phyloP scores from a whole-genome alignment of 192 early-diverging fungal species.

The Podila epigama region DNA sequence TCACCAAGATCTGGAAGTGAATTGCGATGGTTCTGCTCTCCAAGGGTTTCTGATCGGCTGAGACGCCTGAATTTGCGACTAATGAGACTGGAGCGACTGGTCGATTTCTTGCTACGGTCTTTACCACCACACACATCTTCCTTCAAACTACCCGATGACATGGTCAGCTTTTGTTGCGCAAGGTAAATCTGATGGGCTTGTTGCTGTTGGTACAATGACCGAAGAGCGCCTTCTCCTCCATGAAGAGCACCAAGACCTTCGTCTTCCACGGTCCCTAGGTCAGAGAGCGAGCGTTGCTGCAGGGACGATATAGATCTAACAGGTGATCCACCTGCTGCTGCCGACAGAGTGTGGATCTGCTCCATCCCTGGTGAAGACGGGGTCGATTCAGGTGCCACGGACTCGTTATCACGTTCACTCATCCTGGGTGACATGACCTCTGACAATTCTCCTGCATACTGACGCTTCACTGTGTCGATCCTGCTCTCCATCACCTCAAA shows the following conservation, averaged over 20 bases:
- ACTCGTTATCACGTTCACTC: conserved; percentile 27
- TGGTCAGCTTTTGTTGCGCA: conserved; percentile 21
- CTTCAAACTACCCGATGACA: conserved; percentile 1
- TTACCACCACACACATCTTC: conserved; percentile 7
- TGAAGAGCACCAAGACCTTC: conserved; percentile 11
- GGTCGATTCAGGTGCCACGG: conserved; percentile 2
- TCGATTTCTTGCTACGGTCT: conserved; percentile 25
- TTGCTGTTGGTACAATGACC: conserved; percentile 39
- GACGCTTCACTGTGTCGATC: conserved; percentile 44
- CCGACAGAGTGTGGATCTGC: neutral
- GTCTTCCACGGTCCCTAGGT: conserved; percentile 20
- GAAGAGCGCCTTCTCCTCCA: conserved; percentile 5
- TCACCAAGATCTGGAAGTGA: conserved; percentile 11
- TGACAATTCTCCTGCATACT: conserved; percentile 34
- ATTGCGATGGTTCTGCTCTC: neutral
- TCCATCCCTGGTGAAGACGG: conserved; percentile 27
- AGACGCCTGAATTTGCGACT: conserved; percentile 35
- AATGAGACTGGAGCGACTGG: conserved; percentile 36
- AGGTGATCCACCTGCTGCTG: conserved; percentile 8
- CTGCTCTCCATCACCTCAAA: conserved; percentile 47
- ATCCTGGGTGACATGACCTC: conserved; percentile 11
- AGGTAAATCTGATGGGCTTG: conserved; percentile 38
- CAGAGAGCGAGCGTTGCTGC: conserved; percentile 16
- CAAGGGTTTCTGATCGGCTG: conserved; percentile 11
- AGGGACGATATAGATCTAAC: neutral